Evolutionary conservation across 306 rosid species (phyloP), one percentile per base, ranked within the genome.

Genomic region (Hippophae tibetana): DNA sequence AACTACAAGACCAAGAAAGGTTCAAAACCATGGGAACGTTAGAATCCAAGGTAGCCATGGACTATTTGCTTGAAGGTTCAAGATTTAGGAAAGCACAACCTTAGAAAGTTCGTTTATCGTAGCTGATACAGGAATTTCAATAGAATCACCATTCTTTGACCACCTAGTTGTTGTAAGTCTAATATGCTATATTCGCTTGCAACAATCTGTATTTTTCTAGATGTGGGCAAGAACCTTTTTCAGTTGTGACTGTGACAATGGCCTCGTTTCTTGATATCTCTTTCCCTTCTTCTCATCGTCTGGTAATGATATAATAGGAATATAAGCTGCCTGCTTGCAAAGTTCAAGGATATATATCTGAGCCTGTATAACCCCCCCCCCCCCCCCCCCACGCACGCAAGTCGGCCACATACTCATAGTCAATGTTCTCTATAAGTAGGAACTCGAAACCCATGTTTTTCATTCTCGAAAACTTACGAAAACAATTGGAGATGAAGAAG

Each of bases 311-410:
- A 96, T 86, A 54, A 93, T 70, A 43, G 99, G 89, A 65, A 82
- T 63, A 76, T 93, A 93, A 23, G 99, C 99, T 26, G 99, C 99
- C 75, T 85, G 86, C 77, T 93, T 88, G 85, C 97, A 93, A 53
- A 88, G 84, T 53, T 93, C 99, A 63, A 88, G 85, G 42, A n/a
- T n/a, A n/a, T n/a, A 93, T 72, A 86, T 93, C 99, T 5, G 99
- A 93, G 66, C 99, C 99, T 1, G 99, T 78, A 74, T 80, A 88
- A 62, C 99, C 94, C 41, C 82, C n/a, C n/a, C n/a, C n/a, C n/a
- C n/a, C n/a, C n/a, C n/a, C n/a, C n/a, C n/a, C n/a, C n/a, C n/a
- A n/a, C n/a, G n/a, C 89, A 44, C 90, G 79, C 75, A 88, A 70
- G 65, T 75, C 65, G 53, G 95, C 86, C 67, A 93, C 42, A 62